Conservation (phyloP, 2,329 filamentous ascomycete genomes). For the Apiospora kogelbergensis region DNA sequence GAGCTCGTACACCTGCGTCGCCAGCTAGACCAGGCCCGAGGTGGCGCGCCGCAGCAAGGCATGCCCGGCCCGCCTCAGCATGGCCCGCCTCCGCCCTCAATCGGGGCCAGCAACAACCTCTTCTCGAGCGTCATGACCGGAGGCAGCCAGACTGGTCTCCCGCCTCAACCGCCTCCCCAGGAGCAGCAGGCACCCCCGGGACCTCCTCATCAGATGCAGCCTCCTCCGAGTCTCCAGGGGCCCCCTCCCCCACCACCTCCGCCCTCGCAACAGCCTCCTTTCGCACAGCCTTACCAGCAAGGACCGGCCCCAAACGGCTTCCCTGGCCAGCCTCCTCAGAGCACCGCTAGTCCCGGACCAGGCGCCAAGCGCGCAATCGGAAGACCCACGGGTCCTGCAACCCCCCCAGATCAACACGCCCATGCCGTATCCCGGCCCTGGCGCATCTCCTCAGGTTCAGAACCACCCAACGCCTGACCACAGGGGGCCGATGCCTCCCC, state of each 20-base stretch:
- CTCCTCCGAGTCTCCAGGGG: slow-evolving; percentile 65
- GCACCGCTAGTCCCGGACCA: slow-evolving; percentile 83
- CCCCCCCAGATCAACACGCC: slow-evolving; percentile 90
- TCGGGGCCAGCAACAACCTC: slow-evolving; percentile 87
- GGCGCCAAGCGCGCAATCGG: slow-evolving; percentile 70
- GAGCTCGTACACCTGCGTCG: slow-evolving; percentile 83
- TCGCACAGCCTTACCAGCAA: slow-evolving; percentile 67
- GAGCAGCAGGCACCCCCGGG: slow-evolving; percentile 52
- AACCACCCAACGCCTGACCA: slow-evolving; percentile 79
- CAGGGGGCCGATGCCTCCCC: slow-evolving; percentile 51
- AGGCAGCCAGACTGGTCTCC: slow-evolving; percentile 78
- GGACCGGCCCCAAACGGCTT: slow-evolving; percentile 67
- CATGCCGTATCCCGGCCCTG: slow-evolving; percentile 79
- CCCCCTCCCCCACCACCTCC: slow-evolving; percentile 58
- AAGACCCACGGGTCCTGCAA: slow-evolving; percentile 73
- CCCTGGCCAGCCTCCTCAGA: slow-evolving; percentile 77
- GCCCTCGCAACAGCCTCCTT: slow-evolving; percentile 68
- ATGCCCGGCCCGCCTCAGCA: slow-evolving; percentile 73
- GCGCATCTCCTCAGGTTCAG: slow-evolving; percentile 77
- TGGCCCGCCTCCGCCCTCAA: slow-evolving; percentile 82
- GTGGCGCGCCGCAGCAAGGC: slow-evolving; percentile 51
- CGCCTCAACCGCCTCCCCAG: slow-evolving; percentile 65
- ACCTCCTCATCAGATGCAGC: slow-evolving; percentile 64
- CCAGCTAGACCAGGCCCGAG: slow-evolving; percentile 78
- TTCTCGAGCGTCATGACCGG: slow-evolving; percentile 97